These are phyloP conservation scores for Solanum ahanhuiri DNA, from an alignment of 257 asterid species.

Conservation along the genomic window DNA sequence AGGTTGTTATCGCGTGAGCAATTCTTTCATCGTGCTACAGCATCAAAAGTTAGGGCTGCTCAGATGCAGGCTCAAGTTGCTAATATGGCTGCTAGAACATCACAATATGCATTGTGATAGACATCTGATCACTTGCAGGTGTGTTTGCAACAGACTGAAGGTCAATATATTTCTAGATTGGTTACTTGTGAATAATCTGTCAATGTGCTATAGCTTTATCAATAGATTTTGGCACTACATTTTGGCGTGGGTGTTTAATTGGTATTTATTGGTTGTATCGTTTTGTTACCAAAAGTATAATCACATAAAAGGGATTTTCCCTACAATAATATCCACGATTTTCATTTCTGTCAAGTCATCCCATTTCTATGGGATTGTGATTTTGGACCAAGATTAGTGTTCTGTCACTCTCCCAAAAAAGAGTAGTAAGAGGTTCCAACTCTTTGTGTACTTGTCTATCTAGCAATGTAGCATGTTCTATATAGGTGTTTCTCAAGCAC, in stretches of 20 bases:
- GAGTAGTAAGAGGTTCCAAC: not conserved
- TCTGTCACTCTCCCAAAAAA: not conserved
- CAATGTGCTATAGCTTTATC: not conserved
- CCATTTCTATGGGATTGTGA: not conserved
- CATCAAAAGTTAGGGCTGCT: conserved; percentile 74
- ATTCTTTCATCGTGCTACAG: conserved; percentile 76
- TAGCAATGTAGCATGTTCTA: not conserved
- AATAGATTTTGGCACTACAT: not conserved
- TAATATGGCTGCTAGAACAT: conserved; percentile 69
- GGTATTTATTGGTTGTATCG: not conserved
- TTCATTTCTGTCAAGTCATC: not conserved
- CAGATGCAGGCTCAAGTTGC: conserved; percentile 95
- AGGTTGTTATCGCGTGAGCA: conserved; percentile 75
- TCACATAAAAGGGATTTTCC: not conserved
- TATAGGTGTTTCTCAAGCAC: not conserved
- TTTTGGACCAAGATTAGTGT: not conserved
- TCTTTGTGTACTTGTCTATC: not conserved
- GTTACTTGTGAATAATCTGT: conserved; percentile 6
- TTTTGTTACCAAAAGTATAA: not conserved
- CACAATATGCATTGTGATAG: conserved; percentile 37
- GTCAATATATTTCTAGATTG: conserved; percentile 3
- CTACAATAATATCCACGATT: not conserved
- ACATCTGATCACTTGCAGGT: not conserved
- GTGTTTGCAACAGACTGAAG: not conserved
- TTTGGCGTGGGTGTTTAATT: not conserved